phyloP scores from a whole-genome alignment of 2,329 filamentous ascomycete species.

The Pyrenophora tritici-repentis region DNA sequence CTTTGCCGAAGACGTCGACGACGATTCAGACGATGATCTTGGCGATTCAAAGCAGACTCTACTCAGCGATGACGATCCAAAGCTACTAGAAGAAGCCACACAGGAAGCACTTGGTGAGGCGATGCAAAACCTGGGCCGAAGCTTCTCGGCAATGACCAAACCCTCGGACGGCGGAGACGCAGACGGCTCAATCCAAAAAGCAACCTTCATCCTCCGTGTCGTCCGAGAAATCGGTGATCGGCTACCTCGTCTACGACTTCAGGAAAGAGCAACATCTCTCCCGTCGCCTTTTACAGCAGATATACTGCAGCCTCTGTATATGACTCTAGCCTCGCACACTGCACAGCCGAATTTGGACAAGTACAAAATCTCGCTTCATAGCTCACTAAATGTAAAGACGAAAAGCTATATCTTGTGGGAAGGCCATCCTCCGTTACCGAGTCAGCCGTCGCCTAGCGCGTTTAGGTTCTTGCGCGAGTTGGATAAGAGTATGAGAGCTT shows the following conservation, averaged over 20 bases:
- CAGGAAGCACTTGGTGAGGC: constrained; percentile 61
- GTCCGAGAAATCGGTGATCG: constrained; percentile 74
- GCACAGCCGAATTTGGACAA: constrained; percentile 53
- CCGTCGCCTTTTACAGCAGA: constrained; percentile 47
- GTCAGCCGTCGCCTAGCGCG: constrained; percentile 74
- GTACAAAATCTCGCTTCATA: constrained; percentile 51
- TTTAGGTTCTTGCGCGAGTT: constrained; percentile 74
- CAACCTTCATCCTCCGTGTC: constrained; percentile 70
- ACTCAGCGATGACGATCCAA: constrained; percentile 74
- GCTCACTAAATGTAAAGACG: constrained; percentile 56
- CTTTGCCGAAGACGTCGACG: constrained; percentile 72
- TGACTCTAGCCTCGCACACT: constrained; percentile 62
- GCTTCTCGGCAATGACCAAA: constrained; percentile 58
- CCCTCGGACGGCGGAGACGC: constrained; percentile 40
- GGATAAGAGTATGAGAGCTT: constrained; percentile 67
- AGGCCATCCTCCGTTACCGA: constrained; percentile 72
- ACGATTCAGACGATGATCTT: constrained; percentile 71
- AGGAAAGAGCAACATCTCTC: constrained; percentile 35
- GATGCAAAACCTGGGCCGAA: constrained; percentile 63
- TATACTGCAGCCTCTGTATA: constrained; percentile 68
- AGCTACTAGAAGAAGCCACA: constrained; percentile 64
- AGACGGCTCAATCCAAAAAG: constrained; percentile 49
- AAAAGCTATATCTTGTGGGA: constrained; percentile 78
- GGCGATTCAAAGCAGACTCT: constrained; percentile 68
- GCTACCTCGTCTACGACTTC: constrained; percentile 38